These are phyloP conservation scores for Hanseniaspora lindneri DNA, from an alignment of 805 yeast species.

Conservation along the genomic window DNA sequence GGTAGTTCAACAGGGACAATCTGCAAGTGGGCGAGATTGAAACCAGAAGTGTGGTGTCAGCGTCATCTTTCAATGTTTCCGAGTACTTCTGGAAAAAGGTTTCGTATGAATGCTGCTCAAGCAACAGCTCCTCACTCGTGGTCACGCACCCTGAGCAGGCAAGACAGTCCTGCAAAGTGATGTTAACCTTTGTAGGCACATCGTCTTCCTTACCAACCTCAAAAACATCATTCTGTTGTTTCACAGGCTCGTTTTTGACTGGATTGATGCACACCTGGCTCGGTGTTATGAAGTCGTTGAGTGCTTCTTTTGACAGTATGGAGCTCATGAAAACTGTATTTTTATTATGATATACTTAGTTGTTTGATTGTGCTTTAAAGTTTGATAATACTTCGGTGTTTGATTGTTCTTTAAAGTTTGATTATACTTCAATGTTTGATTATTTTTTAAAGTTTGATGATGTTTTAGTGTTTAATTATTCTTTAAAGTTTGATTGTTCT, in stretches of 20 bases:
- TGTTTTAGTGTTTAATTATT: too few species aligned
- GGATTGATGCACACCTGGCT: conserved; percentile 94
- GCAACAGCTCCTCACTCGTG: conserved; percentile 87
- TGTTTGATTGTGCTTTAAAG: not conserved
- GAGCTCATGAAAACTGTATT: conserved; percentile 53
- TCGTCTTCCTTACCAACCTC: conserved; percentile 56
- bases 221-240: conserved; percentile 45
- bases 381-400: too few species aligned
- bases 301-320: conserved; percentile 71
- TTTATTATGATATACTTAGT: not conserved
- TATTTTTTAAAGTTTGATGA: too few species aligned
- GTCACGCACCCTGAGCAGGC: conserved; percentile 98
- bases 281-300: conserved; percentile 89
- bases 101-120: conserved; percentile 79
- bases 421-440: too few species aligned
- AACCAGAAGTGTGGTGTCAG: conserved; percentile 45
- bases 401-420: not conserved
- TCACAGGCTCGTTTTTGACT: conserved; percentile 19
- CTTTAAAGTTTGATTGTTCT: too few species aligned
- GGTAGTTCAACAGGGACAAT: conserved; percentile 66
- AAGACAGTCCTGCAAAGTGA: conserved; percentile 80
- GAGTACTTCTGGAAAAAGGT: conserved; percentile 55
- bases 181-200: conserved; percentile 54
- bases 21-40: conserved; percentile 81
- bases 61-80: conserved; percentile 19